phyloP scores from a whole-genome alignment of 2,329 filamentous ascomycete genomes.

The Chrysoporthe austroafricana region DNA sequence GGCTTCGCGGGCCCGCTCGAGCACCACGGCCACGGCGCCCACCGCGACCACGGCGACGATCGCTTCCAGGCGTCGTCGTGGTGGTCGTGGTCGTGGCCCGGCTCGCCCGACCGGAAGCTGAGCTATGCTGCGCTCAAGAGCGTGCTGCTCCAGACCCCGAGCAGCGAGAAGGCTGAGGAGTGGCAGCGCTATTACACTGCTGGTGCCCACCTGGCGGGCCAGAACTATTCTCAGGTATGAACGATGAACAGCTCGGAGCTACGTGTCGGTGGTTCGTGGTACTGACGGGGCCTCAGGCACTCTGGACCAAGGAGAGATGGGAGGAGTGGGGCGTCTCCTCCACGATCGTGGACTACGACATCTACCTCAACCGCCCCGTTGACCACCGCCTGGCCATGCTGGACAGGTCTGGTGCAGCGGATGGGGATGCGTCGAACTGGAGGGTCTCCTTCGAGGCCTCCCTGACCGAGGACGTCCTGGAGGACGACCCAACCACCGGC shows the following conservation, averaged over 20 bases:
- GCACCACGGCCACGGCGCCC: conserved; percentile 35
- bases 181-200: conserved; percentile 81
- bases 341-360: conserved; percentile 71
- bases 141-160: conserved; percentile 63
- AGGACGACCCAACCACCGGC: conserved; percentile 79
- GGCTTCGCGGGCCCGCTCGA: conserved; percentile 43
- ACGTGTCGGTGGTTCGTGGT: background rate
- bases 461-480: conserved; percentile 80
- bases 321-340: conserved; percentile 70
- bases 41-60: no score
- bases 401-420: conserved; percentile 45
- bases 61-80: conserved; percentile 31
- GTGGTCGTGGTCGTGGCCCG: conserved; percentile 35
- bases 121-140: conserved; percentile 56
- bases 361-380: conserved; percentile 77
- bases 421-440: conserved; percentile 46
- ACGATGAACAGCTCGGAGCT: background rate
- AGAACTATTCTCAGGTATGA: conserved; percentile 71
- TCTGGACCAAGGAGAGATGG: conserved; percentile 78
- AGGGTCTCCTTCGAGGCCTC: conserved; percentile 77
- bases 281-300: conserved; percentile 48
- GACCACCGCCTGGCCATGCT: conserved; percentile 72
- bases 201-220: conserved; percentile 75
- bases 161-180: conserved; percentile 61
- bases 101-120: conserved; percentile 38